phyloP scores from a whole-genome alignment of 176 grass and related monocot genomes.

The Aegilops tauschii region DNA sequence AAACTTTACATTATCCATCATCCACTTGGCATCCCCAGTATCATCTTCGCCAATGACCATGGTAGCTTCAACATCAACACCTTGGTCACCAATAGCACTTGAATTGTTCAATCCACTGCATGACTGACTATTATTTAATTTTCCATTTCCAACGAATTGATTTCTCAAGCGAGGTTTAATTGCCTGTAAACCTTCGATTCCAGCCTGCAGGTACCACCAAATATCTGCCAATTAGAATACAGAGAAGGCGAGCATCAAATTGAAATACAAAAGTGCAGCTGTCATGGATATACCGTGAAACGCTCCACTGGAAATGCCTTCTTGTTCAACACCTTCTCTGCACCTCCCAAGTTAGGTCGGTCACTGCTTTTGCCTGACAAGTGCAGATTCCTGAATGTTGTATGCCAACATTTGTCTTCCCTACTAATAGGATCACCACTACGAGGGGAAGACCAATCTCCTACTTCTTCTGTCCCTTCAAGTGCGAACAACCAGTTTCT shows the following conservation, averaged over 20 bases:
- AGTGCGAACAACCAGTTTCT: constrained; percentile 97
- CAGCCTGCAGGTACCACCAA: constrained; percentile 52
- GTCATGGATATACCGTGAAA: constrained; percentile 58
- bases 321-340: constrained; percentile 33
- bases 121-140: constrained; percentile 37
- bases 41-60: constrained; percentile 63
- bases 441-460: constrained; percentile 42
- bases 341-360: constrained; percentile 36
- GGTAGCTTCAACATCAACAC: constrained; percentile 78
- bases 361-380: constrained; percentile 76
- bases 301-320: constrained; percentile 70
- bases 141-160: constrained; percentile 33
- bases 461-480: constrained; percentile 79
- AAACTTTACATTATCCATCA: constrained; percentile 89
- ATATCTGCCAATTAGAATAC: constrained; percentile 17
- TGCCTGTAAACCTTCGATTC: constrained; percentile 90
- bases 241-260: background rate
- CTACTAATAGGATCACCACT: constrained; percentile 54
- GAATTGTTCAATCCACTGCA: constrained; percentile 11
- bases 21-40: constrained; percentile 73
- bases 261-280: constrained; percentile 5
- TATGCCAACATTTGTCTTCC: constrained; percentile 99
- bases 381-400: constrained; percentile 80
- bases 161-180: constrained; percentile 70
- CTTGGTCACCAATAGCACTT: constrained; percentile 49